These are phyloP conservation scores for Adansonia grandidieri DNA, from an alignment of 441 rosid genomes.

Conservation along the genomic window DNA sequence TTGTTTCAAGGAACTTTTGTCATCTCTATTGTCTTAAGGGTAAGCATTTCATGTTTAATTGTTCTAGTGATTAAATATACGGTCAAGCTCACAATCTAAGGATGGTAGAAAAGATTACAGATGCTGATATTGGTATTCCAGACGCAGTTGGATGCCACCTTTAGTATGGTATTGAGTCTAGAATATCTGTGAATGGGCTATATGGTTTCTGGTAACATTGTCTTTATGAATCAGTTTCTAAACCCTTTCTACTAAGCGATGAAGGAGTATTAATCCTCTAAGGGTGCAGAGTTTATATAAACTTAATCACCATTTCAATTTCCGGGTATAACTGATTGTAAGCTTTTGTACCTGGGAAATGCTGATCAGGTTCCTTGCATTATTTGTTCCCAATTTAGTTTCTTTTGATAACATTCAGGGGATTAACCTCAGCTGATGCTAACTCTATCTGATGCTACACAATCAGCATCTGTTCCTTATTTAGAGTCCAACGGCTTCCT, in stretches of 20 bases:
- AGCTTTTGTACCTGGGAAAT: background rate
- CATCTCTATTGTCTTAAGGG: slow-evolving; percentile 9
- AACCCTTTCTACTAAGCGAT: background rate
- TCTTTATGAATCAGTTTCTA: background rate
- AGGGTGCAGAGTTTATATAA: background rate
- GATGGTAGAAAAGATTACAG: background rate
- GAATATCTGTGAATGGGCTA: background rate
- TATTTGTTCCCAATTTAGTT: background rate
- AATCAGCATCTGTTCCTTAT: background rate
- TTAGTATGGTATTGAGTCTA: background rate
- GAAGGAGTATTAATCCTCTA: background rate
- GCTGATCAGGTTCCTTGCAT: slow-evolving; percentile 11
- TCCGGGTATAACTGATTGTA: background rate
- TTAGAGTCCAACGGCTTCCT: background rate
- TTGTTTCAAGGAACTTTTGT: background rate
- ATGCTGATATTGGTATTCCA: background rate
- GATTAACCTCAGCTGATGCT: background rate
- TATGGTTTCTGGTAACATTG: background rate
- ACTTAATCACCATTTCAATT: background rate
- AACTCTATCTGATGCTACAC: background rate
- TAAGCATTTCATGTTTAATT: slow-evolving; percentile 6
- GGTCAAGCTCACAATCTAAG: background rate
- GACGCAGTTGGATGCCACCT: background rate
- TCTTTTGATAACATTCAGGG: background rate
- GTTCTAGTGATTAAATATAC: slow-evolving; percentile 4